Evolutionary conservation across 78 protist species (phyloP), one percentile per base, ranked within the genome.

Genomic region (Planoprotostelium fungivorum): DNA sequence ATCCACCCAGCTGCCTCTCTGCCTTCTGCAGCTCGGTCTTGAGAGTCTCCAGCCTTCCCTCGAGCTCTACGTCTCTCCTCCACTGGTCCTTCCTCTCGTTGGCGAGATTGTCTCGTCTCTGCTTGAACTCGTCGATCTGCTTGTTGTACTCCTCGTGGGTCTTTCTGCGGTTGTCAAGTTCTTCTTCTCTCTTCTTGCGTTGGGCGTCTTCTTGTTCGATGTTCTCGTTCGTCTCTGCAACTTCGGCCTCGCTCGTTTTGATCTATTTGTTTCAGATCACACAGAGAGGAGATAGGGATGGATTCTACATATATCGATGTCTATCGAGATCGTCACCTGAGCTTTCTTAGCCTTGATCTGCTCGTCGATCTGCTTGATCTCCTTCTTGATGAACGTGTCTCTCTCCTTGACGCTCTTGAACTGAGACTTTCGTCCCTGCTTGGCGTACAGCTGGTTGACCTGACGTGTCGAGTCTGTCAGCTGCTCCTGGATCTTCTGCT

Each of bases 351-450:
- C 16, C 34, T 35, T 35, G 39, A 35, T 34, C 89, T 84, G 90
- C 10, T 94, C 36, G 37, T 90, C 89, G 34, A 91, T 88, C 63
- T 83, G 35, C 36, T 84, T 84, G 23, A 89, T 1, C 86, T 97
- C 97, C 84, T 35, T 39, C 9, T 84, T 63, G 34, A 97, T 29
- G 86, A 89, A 96, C 9, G 34, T 63, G 91, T 97, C 97, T 9
- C 98, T 90, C 84, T 92, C 97, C 28, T 29, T 63, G 38, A 36
- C 36, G 37, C 97, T 87, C 37, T 85, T 35, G 83, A 96, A 98
- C 90, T 96, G 94, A 0, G 63, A 38, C 63, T 63, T 85, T 35
- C 96, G 92, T 36, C 97, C 97, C 36, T 85, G 93, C 91, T 96
- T 96, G 83, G 97, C 93, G 35, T 92, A 90, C 28, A 96, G 84